These are phyloP conservation scores for Platanus orientalis DNA, from an alignment of 164 flowering plant species.

Conservation along the genomic window DNA sequence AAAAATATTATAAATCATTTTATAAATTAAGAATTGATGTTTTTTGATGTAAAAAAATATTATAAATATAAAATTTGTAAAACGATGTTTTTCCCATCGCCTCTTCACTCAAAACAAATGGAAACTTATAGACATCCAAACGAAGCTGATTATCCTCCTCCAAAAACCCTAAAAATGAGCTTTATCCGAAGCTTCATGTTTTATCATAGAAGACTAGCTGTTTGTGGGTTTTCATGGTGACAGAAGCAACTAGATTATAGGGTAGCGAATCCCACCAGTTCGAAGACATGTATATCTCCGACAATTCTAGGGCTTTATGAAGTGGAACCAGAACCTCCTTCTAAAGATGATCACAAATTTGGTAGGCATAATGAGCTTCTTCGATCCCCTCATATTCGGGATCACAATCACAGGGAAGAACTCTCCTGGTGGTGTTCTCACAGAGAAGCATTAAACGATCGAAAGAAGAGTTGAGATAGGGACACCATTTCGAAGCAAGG, in stretches of 20 bases:
- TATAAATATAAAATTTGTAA: too few species aligned
- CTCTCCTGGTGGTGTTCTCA: constrained; percentile 21
- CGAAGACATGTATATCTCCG: constrained; percentile 34
- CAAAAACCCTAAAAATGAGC: too few species aligned
- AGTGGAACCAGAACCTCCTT: constrained; percentile 37
- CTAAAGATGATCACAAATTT: constrained; percentile 28
- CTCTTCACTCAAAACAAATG: too few species aligned
- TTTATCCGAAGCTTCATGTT: too few species aligned
- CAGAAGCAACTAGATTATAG: constrained; percentile 35
- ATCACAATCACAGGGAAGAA: constrained; percentile 15
- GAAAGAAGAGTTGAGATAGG: constrained; percentile 18
- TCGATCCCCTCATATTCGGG: constrained; percentile 26
- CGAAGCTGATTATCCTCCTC: too few species aligned
- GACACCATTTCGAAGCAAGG: constrained; percentile 30
- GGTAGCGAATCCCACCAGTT: constrained; percentile 31
- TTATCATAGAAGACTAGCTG: too few species aligned
- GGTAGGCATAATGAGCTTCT: too few species aligned
- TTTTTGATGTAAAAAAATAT: too few species aligned
- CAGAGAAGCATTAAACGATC: constrained; percentile 23
- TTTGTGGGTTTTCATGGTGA: constrained; percentile 40
- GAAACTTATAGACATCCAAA: too few species aligned
- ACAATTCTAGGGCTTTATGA: constrained; percentile 29
- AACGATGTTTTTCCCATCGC: too few species aligned
- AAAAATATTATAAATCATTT: too few species aligned
- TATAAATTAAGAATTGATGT: too few species aligned